Evolutionary conservation across 2,329 filamentous ascomycete genomes (phyloP), one percentile per base, ranked within the genome.

Genomic region (Albifimbria verrucaria): DNA sequence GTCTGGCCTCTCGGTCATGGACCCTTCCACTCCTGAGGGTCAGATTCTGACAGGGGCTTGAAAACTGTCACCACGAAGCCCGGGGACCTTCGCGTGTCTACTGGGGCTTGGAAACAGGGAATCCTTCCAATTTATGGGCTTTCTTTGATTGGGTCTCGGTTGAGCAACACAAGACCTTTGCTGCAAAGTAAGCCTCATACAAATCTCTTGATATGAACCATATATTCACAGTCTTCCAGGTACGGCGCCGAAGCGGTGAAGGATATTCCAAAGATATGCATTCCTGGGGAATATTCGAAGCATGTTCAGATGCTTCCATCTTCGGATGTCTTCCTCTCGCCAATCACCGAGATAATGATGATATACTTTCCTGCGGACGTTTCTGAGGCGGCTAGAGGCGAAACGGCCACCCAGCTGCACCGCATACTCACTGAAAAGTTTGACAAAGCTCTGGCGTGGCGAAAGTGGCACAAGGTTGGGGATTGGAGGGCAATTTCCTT

Each of bases 61-160:
- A 36, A 52, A 0, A 51, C 48, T 2, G 48, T 55, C 18, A 12
- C n/a, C 1, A 44, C 5, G 1, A 53, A 52, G 11, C 49, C 55
- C 5, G 56, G 52, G 55, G 56, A 0, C 56, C 56, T 2, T 48
- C 39, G 2, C 3, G 50, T 9, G 50, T 57, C 4, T 58, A 49
- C 22, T 58, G 50, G 50, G 56, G 55, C 1, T 28, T 55, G 5
- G 56, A 58, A 2, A 25, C 21, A 1, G n/a, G 22, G 0, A 22
- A 57, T 1, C 7, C 50, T 1, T 55, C 26, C 0, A 57, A 42
- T 7, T 1, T 58, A 4, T 58, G 56, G 56, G 32, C 26, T 9
- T 57, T 58, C 22, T 58, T 58, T 12, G 56, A 58, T 23, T 58
- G 51, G 25, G 52, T 48, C 7, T 55, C 56, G 0, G 17, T 57